Percentiles rank a stretch among this genome's conserved stretches.
These are phyloP conservation scores for Krasilnikovozyma curviuscula DNA, from an alignment of 768 basidiomycete species.

Conservation along the genomic window DNA sequence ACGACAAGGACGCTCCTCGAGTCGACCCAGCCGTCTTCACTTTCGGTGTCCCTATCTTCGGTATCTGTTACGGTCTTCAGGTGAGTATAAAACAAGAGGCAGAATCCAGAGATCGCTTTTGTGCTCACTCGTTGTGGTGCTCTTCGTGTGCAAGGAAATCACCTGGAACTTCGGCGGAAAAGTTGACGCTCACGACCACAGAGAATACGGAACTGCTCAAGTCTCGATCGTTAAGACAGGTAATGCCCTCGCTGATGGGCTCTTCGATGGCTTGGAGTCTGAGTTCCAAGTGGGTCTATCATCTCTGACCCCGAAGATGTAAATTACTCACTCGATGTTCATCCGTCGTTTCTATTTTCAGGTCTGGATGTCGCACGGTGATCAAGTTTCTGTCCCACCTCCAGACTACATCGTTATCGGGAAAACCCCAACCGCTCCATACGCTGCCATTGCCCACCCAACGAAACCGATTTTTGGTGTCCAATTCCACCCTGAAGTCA, in stretches of 20 bases:
- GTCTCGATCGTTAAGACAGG: conserved; percentile 51
- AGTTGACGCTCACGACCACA: conserved; percentile 67
- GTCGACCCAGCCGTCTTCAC: conserved; percentile 74
- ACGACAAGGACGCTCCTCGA: conserved; percentile 77
- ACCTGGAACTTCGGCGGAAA: conserved; percentile 70
- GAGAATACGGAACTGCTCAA: conserved; percentile 87
- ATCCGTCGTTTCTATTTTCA: conserved; percentile 23
- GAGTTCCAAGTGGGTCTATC: conserved; percentile 53
- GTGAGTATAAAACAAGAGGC: too few relatives aligned
- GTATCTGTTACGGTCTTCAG: conserved; percentile 94
- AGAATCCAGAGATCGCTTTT: too few relatives aligned
- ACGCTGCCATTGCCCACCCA: conserved; percentile 79
- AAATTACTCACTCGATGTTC: neutral
- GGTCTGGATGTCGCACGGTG: conserved; percentile 99
- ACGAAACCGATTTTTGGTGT: conserved; percentile 81
- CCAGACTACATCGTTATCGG: conserved; percentile 73
- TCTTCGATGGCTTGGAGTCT: conserved; percentile 73
- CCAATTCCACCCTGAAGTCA: conserved; percentile 97
- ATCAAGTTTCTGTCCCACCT: conserved; percentile 68
- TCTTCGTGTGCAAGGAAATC: conserved; percentile 51
- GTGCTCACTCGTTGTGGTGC: too few relatives aligned
- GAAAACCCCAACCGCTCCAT: conserved; percentile 67
- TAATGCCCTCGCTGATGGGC: conserved; percentile 38
- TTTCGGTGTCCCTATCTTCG: conserved; percentile 73
- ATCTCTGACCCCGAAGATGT: conserved; percentile 3